A percentile compares a stretch with the other conserved stretches of the same genome.
Evolutionary conservation across 345 rosid genomes (phyloP).

Genomic region (Balakata baccata): DNA sequence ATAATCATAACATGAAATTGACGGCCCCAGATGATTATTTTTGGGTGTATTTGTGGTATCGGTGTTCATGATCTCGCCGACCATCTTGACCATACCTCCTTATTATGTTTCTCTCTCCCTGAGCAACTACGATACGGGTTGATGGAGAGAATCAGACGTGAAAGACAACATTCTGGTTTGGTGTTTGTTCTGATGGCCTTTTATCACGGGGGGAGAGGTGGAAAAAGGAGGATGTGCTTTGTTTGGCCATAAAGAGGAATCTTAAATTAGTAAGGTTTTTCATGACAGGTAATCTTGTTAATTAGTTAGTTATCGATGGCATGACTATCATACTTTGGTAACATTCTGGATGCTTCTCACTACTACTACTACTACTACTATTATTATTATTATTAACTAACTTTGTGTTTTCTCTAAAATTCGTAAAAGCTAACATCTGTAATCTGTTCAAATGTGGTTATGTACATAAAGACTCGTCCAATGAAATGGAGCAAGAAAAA

Average conservation of each 20-base stretch:
- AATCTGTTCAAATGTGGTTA: not conserved
- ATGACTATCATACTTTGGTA: too few relatives aligned
- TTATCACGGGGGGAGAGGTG: not conserved
- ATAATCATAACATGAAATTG: not conserved
- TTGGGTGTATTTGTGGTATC: not conserved
- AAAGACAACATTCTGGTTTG: not conserved
- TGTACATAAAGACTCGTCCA: not conserved
- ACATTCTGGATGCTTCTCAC: too few relatives aligned
- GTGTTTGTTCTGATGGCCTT: not conserved
- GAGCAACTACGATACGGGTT: not conserved
- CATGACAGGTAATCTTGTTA: too few relatives aligned
- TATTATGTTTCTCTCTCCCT: not conserved
- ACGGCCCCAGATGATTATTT: conserved; percentile 22
- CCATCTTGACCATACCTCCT: not conserved
- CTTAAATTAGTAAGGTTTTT: not conserved
- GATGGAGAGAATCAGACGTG: not conserved
- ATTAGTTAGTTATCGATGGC: too few relatives aligned
- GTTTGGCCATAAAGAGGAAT: not conserved
- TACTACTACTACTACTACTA: too few relatives aligned
- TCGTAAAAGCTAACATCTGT: too few relatives aligned
- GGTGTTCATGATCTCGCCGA: conserved; percentile 14
- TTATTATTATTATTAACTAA: too few relatives aligned
- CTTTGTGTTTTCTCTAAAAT: too few relatives aligned
- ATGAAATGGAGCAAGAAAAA: too few relatives aligned
- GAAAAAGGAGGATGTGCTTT: not conserved